These are phyloP conservation scores for Sphagnum contortum DNA, from an alignment of 225 moss, liverwort and hornwort genomes.

Conservation along the genomic window DNA sequence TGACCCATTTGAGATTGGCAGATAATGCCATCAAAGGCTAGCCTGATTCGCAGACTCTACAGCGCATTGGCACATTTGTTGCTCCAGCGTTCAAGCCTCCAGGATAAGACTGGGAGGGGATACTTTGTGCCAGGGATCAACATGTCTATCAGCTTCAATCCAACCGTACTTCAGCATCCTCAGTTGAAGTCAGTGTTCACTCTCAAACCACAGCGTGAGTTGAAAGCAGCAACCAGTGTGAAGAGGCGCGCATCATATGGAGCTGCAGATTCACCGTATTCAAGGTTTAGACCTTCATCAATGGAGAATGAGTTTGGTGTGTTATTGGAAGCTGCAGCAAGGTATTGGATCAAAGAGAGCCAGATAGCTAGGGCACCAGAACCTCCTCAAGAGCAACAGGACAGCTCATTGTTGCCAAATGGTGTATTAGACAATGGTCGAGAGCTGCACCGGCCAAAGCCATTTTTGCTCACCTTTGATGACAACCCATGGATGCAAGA, in stretches of 20 bases:
- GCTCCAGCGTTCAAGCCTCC: constrained; percentile 29
- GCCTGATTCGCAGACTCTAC: constrained; percentile 39
- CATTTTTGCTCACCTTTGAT: background rate
- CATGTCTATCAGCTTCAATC: too few species aligned
- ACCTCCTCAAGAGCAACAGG: background rate
- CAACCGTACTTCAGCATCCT: too few species aligned
- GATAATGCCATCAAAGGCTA: constrained; percentile 51
- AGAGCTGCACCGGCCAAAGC: background rate
- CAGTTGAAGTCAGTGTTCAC: too few species aligned
- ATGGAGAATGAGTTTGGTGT: constrained; percentile 61
- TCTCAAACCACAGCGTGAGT: too few species aligned
- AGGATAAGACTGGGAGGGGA: constrained; percentile 8
- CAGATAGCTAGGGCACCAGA: background rate
- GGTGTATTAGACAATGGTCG: constrained; percentile 10
- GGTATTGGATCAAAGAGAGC: constrained; percentile 46
- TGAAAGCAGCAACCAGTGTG: too few species aligned
- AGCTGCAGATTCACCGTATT: too few species aligned
- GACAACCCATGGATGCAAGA: constrained; percentile 14
- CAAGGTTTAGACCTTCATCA: constrained; percentile 19
- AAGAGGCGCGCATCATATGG: too few species aligned
- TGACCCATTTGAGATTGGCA: constrained; percentile 3
- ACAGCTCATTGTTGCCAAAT: constrained; percentile 3
- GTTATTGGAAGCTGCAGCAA: constrained; percentile 49
- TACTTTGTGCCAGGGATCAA: too few species aligned
- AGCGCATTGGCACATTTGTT: constrained; percentile 57